Evolutionary conservation across 2,329 filamentous ascomycete genomes (phyloP).

Genomic region (Hymenoscyphus linearis): DNA sequence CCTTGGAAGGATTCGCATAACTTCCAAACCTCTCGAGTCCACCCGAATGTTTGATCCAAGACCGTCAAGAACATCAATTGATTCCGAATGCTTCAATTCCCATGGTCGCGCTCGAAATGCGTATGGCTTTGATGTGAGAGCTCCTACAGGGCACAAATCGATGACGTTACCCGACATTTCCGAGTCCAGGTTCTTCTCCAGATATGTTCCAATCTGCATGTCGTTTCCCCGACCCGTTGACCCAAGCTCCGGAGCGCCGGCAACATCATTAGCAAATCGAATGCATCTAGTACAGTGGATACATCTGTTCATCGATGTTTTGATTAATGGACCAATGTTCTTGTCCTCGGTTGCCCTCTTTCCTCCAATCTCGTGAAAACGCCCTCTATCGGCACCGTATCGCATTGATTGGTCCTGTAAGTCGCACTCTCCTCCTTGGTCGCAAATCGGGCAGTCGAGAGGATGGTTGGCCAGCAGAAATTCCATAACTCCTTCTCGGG

Average conservation of each 20-base stretch:
- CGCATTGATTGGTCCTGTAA: slow-evolving; percentile 99
- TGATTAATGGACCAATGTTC: slow-evolving; percentile 96
- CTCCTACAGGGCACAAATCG: slow-evolving; percentile 95
- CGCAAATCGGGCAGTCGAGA: slow-evolving; percentile 93
- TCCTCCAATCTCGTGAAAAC: slow-evolving; percentile 92
- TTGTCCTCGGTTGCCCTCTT: slow-evolving; percentile 99
- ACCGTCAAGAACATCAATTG: slow-evolving; percentile 88
- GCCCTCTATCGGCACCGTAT: slow-evolving; percentile 90
- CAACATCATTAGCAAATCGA: slow-evolving; percentile 95
- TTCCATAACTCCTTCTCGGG: slow-evolving; percentile 98
- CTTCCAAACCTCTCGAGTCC: slow-evolving; percentile 87
- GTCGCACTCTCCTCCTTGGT: slow-evolving; percentile 98
- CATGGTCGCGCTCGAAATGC: slow-evolving; percentile 95
- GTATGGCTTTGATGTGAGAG: slow-evolving; percentile 94
- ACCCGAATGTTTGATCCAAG: slow-evolving; percentile 93
- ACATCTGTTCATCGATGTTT: slow-evolving; percentile 99
- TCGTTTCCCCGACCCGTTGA: slow-evolving; percentile 94
- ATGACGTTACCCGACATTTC: slow-evolving; percentile 97
- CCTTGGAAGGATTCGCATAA: slow-evolving; percentile 89
- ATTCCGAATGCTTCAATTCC: slow-evolving; percentile 95
- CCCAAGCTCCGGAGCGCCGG: slow-evolving; percentile 90
- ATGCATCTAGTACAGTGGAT: slow-evolving; percentile 99
- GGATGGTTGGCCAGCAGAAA: slow-evolving; percentile 96
- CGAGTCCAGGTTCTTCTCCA: slow-evolving; percentile 88
- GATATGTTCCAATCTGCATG: slow-evolving; percentile 95